Conservation (phyloP, 352 stramenopile species). For the Phytopythium vexans region DNA sequence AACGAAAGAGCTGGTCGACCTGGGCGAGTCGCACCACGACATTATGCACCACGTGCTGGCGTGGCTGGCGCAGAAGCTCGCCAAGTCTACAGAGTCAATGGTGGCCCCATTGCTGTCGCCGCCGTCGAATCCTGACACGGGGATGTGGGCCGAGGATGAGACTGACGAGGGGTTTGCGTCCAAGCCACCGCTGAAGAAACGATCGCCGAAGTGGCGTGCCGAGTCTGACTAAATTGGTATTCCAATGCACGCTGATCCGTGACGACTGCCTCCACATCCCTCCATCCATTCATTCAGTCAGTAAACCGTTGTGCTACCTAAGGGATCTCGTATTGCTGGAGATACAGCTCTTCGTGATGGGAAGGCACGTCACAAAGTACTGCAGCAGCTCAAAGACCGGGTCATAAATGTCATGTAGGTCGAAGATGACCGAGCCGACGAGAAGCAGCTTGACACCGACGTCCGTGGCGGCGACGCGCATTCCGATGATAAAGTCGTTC, state of each 20-base stretch:
- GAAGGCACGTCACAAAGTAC: conserved; percentile 46
- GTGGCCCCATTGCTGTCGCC: conserved; percentile 58
- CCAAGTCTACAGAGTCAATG: conserved; percentile 64
- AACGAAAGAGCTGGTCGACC: conserved; percentile 70
- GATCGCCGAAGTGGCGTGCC: conserved; percentile 40
- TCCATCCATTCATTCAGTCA: not conserved
- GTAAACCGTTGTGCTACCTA: not conserved
- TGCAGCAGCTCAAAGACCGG: conserved; percentile 47
- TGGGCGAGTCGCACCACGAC: conserved; percentile 77
- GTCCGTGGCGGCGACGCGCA: conserved; percentile 13
- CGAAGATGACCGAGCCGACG: conserved; percentile 35
- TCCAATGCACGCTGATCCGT: not conserved
- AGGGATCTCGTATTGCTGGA: conserved; percentile 12
- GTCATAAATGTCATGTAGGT: conserved; percentile 20
- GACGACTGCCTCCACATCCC: not conserved
- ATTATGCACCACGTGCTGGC: conserved; percentile 83
- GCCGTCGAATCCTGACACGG: conserved; percentile 6
- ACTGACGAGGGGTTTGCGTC: conserved; percentile 4
- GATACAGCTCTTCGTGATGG: conserved; percentile 64
- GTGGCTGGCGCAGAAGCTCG: conserved; percentile 73
- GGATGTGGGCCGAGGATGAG: conserved; percentile 34
- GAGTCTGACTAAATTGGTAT: conserved; percentile 40
- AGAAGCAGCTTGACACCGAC: conserved; percentile 32
- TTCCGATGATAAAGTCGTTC: conserved; percentile 30
- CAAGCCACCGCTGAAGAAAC: conserved; percentile 16